A percentile compares a stretch with the other conserved stretches of the same genome.
phyloP scores from a whole-genome alignment of 192 early-diverging fungal species.

The Rhizoclosmatium sp. region DNA sequence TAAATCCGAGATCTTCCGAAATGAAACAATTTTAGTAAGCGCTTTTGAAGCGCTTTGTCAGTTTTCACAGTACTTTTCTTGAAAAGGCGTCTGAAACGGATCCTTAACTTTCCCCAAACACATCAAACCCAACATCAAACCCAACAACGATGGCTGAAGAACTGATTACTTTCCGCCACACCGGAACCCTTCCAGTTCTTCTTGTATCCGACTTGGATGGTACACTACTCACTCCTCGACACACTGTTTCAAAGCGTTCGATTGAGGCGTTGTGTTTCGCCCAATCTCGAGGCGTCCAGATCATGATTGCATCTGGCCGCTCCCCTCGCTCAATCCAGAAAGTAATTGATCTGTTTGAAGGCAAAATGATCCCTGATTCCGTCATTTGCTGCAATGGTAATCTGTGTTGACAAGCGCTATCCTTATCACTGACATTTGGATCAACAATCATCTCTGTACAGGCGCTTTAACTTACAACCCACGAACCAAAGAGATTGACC shows the following conservation, averaged over 20 bases:
- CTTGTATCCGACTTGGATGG: conserved; percentile 28
- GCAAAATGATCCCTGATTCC: conserved; percentile 10
- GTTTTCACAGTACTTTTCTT: no score
- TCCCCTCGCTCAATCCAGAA: conserved; percentile 32
- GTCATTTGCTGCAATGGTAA: conserved; percentile 22
- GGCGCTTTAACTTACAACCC: conserved; percentile 25
- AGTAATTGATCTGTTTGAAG: conserved; percentile 25
- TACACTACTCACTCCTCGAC: conserved; percentile 21
- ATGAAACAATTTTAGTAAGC: no score
- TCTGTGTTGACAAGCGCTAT: no score
- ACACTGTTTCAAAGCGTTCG: conserved; percentile 7
- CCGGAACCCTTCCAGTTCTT: not conserved
- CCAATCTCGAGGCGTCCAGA: not conserved
- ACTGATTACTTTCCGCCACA: not conserved
- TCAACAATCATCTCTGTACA: no score
- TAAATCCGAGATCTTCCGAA: no score
- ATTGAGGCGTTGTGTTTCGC: not conserved
- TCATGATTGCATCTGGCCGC: conserved; percentile 30
- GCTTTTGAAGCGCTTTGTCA: no score
- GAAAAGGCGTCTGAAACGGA: no score
- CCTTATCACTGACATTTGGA: no score
- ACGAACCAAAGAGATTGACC: not conserved
- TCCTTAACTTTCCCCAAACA: no score
- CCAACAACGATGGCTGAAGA: no score
- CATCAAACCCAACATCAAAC: no score